These are phyloP conservation scores for Rutstroemia sp. DNA, from an alignment of 2,329 filamentous ascomycete species.

Conservation along the genomic window DNA sequence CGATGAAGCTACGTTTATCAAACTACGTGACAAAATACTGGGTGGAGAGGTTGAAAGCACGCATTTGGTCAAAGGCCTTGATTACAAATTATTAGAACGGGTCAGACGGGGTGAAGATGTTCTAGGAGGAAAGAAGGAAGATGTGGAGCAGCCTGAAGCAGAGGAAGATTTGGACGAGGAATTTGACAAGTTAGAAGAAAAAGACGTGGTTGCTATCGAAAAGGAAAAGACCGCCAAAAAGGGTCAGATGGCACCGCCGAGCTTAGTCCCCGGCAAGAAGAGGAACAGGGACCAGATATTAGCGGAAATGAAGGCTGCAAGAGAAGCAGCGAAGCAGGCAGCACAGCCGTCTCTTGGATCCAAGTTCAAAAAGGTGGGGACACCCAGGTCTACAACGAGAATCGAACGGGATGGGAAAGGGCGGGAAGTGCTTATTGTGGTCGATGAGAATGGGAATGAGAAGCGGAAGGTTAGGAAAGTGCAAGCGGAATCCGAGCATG, in stretches of 20 bases:
- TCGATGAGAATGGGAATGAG: conserved; percentile 59
- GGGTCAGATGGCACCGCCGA: conserved; percentile 49
- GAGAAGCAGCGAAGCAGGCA: conserved; percentile 48
- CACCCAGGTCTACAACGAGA: conserved; percentile 44
- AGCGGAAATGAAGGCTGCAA: conserved; percentile 57
- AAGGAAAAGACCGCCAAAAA: conserved; percentile 46
- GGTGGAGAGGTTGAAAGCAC: conserved; percentile 75
- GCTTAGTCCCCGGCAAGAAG: conserved; percentile 49
- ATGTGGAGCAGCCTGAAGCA: conserved; percentile 16
- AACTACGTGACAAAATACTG: conserved; percentile 65
- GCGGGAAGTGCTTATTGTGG: conserved; percentile 55
- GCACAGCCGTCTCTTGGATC: conserved; percentile 46
- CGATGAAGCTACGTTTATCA: conserved; percentile 70
- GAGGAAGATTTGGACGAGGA: conserved; percentile 56
- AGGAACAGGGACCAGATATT: conserved; percentile 59
- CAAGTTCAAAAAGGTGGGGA: conserved; percentile 59
- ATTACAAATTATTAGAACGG: conserved; percentile 70
- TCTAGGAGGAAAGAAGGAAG: conserved; percentile 24
- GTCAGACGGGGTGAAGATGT: conserved; percentile 47
- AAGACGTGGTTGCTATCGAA: conserved; percentile 45
- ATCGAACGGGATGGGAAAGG: conserved; percentile 56
- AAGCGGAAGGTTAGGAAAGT: conserved; percentile 56
- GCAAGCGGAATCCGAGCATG: conserved; percentile 33
- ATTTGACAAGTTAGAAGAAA: conserved; percentile 50
- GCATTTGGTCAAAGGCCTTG: conserved; percentile 85